These are phyloP conservation scores for Saccharomycopsis fodiens DNA, from an alignment of 805 yeast species.

Conservation along the genomic window DNA sequence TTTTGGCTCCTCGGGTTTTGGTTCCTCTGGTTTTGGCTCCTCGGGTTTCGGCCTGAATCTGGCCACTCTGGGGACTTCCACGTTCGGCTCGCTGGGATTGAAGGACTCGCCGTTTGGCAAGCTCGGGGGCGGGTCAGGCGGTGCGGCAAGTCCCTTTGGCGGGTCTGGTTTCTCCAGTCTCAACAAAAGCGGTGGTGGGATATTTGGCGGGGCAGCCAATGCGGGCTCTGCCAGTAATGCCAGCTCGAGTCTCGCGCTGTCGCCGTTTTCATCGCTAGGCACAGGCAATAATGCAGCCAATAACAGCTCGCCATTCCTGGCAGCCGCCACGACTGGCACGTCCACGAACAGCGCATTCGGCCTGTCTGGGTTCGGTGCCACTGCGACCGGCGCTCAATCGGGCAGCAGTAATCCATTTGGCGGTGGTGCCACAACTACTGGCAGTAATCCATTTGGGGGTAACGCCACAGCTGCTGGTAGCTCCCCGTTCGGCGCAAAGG, in stretches of 20 bases:
- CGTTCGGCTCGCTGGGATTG: background rate
- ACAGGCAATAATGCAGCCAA: background rate
- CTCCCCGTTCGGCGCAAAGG: background rate
- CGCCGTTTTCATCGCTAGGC: no score
- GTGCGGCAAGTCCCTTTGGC: no score
- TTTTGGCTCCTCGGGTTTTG: background rate
- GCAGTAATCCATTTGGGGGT: background rate
- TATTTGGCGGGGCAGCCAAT: background rate
- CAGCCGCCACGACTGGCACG: background rate
- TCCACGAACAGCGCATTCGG: background rate
- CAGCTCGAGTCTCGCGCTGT: no score
- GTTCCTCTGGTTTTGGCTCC: background rate
- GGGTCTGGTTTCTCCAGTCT: no score
- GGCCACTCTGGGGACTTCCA: constrained; percentile 1
- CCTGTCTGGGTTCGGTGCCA: background rate
- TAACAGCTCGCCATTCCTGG: background rate
- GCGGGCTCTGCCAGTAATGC: background rate
- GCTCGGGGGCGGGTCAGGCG: background rate
- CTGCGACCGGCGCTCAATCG: background rate
- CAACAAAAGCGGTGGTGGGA: background rate
- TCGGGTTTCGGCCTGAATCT: background rate
- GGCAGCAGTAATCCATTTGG: background rate
- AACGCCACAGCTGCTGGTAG: background rate
- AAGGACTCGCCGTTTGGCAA: background rate
- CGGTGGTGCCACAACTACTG: background rate